Evolutionary conservation across 2,329 filamentous ascomycete genomes (phyloP), one percentile per base, ranked within the genome.

Genomic region (Aspergillus floridensis): DNA sequence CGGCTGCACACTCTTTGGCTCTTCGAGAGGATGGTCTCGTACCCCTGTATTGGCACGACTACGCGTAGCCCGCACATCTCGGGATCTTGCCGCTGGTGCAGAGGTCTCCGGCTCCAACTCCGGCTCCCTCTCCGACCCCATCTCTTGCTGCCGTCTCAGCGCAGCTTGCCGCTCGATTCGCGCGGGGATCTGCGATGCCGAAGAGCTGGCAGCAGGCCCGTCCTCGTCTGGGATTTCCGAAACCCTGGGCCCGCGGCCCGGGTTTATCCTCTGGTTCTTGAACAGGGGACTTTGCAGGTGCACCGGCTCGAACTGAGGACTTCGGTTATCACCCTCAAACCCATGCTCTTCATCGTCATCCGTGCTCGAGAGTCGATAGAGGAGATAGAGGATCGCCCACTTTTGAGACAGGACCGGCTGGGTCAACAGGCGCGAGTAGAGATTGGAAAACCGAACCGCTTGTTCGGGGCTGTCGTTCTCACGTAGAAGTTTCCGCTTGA

Each of bases 361-460:
- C 52, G 84, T 86, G 70, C 93, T 90, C 62, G 91, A 87, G 51
- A 97, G 84, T 68, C 91, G 88, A 73, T 95, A 90, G 47, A 99
- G 84, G 47, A 99, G 86, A 73, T 96, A 96, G 21, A 99, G 82
- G 65, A 99, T 97, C 3, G 90, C 92, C 92, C 93, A 98, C 83
- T 99, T 99, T 76, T 96, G 90, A 69, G 91, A 90, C 49, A 99
- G 83, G 5, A 98, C 93, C 0, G 93, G 93, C 65, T 97, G 87
- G n/a, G 91, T 90, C 26, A 97, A 82, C 19, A 99, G 84, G 58
- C 92, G 86, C 35, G 91, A 92, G 77, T 97, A 96, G 29, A 99
- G 84, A 71, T 96, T 96, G 24, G 92, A 89, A 76, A 97, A 96
- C 62, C 88, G 86, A 21, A 93, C 82, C 3, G 93, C 92, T 75